Percentiles rank a stretch among this genome's conserved stretches.
Conservation (phyloP, 2,329 filamentous ascomycete species). For the Botryosphaeria agaves region DNA sequence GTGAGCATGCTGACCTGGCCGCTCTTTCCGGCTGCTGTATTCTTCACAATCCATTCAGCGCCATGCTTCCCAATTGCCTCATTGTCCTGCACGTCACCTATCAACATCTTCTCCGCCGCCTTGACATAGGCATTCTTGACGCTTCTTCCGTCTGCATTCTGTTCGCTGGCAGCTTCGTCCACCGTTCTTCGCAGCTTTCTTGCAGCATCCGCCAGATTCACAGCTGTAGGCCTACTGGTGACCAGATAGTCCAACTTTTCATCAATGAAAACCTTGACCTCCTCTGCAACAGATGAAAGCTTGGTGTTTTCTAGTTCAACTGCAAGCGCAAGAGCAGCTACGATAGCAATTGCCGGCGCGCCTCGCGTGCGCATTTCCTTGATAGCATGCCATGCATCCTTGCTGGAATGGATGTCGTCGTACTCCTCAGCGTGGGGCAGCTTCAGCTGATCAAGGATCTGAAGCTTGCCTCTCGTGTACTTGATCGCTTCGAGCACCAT, state of each 20-base stretch:
- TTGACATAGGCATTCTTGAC: conserved; percentile 56
- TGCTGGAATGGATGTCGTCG: conserved; percentile 49
- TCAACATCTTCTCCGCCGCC: conserved; percentile 72
- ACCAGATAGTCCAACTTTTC: conserved; percentile 72
- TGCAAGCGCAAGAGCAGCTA: conserved; percentile 77
- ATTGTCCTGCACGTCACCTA: conserved; percentile 78
- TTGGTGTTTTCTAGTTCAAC: conserved; percentile 51
- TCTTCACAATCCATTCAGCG: conserved; percentile 60
- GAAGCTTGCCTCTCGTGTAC: conserved; percentile 52
- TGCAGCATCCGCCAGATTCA: conserved; percentile 85
- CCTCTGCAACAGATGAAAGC: conserved; percentile 35
- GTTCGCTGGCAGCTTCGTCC: conserved; percentile 27
- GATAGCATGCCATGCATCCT: conserved; percentile 70
- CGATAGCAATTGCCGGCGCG: conserved; percentile 92
- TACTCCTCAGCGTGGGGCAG: conserved; percentile 69
- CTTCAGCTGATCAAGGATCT: conserved; percentile 70
- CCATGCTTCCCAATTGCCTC: conserved; percentile 68
- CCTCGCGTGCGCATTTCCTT: conserved; percentile 63
- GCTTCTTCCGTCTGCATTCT: conserved; percentile 27
- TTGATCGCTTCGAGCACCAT: conserved; percentile 60
- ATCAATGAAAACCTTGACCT: conserved; percentile 51
- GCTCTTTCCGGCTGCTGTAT: conserved; percentile 32
- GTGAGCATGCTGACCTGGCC: conserved; percentile 67
- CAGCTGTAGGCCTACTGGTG: conserved; percentile 79
- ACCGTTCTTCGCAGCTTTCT: conserved; percentile 55